A percentile compares a stretch with the other conserved stretches of the same genome.
Evolutionary conservation across 495 filamentous ascomycete species (phyloP).

Genomic region (Corynascus novoguineensis): DNA sequence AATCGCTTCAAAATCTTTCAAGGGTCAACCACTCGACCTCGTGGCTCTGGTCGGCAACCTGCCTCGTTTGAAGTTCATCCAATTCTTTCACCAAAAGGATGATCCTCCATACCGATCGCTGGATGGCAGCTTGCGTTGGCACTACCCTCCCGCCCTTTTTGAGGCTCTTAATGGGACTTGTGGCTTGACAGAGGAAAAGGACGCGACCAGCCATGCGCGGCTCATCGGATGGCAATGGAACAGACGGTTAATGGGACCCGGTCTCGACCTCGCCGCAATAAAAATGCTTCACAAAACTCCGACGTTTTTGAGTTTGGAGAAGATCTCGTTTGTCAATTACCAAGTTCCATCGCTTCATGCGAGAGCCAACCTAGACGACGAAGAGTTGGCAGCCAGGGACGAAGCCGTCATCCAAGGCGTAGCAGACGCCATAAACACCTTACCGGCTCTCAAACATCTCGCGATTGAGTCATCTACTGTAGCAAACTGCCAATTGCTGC

Average conservation of each 20-base stretch:
- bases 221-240: constrained; percentile 79
- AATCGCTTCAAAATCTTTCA: constrained; percentile 28
- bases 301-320: constrained; percentile 54
- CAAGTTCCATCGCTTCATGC: constrained; percentile 41
- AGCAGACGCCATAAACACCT: constrained; percentile 49
- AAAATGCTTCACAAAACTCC: constrained; percentile 51
- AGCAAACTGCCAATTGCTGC: constrained; percentile 55
- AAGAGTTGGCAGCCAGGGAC: constrained; percentile 30
- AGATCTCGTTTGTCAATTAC: constrained; percentile 61
- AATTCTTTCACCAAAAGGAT: constrained; percentile 51
- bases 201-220: constrained; percentile 17
- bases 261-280: constrained; percentile 41
- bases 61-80: constrained; percentile 48
- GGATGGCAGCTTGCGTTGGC: constrained; percentile 51
- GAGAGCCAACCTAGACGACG: constrained; percentile 19
- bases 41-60: constrained; percentile 36
- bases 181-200: neutral
- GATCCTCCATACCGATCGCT: constrained; percentile 50
- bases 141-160: constrained; percentile 57
- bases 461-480: constrained; percentile 62
- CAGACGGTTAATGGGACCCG: constrained; percentile 51
- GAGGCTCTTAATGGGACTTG: constrained; percentile 38
- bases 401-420: constrained; percentile 43
- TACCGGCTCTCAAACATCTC: constrained; percentile 58
- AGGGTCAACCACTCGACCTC: constrained; percentile 40